Conservation (phyloP, 176 grass and related monocot genomes). For the Lolium multiflorum region DNA sequence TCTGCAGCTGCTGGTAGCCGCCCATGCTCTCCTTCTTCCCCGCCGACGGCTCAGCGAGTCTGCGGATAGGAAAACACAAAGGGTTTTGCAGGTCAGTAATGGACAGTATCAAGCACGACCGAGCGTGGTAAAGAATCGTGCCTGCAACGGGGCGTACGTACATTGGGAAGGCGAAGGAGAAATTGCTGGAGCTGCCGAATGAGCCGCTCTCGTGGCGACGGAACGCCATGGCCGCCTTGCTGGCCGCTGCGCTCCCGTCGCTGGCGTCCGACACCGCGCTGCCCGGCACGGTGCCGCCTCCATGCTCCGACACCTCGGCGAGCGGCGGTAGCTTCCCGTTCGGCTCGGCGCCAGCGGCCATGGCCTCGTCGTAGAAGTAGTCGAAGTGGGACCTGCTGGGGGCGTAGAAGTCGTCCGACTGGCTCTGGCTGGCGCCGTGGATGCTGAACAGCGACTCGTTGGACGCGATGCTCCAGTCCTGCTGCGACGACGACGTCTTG, state of each 20-base stretch:
- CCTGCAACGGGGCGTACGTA: slow-evolving; percentile 39
- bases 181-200: slow-evolving; percentile 61
- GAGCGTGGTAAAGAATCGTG: neutral
- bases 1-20: slow-evolving; percentile 44
- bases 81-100: neutral
- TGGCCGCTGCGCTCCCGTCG: neutral
- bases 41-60: slow-evolving; percentile 49
- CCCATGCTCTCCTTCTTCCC: slow-evolving; percentile 45
- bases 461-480: slow-evolving; percentile 73
- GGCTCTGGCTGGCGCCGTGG: slow-evolving; percentile 46
- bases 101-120: neutral
- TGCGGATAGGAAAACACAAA: neutral
- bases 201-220: slow-evolving; percentile 52
- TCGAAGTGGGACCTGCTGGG: slow-evolving; percentile 57
- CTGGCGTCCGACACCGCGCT: slow-evolving; percentile 36
- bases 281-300: slow-evolving; percentile 14
- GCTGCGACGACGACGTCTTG: slow-evolving; percentile 49
- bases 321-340: slow-evolving; percentile 39
- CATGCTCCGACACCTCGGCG: slow-evolving; percentile 14
- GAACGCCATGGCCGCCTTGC: neutral
- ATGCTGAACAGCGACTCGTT: slow-evolving; percentile 87
- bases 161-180: slow-evolving; percentile 86
- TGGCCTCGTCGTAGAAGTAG: slow-evolving; percentile 54
- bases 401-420: slow-evolving; percentile 48
- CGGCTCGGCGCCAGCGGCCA: neutral